Base-by-base conservation (phyloP, 768 basidiomycete genomes). In the Trametes punicea region DNA sequence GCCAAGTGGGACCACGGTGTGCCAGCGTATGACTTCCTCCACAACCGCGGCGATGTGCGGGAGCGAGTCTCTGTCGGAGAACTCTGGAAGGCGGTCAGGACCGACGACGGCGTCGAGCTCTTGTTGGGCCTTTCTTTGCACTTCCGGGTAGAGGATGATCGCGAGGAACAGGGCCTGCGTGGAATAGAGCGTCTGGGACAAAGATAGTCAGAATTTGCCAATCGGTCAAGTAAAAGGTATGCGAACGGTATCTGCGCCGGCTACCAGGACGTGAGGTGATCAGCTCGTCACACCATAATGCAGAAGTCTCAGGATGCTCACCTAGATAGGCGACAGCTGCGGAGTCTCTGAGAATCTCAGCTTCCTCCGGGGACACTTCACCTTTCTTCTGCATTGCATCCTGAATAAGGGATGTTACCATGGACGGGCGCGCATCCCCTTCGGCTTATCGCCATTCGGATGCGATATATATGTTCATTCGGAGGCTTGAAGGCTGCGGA, bases 101-200 rank as follows among this genome's bases (percentile, higher is more conserved):
- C 64, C 65, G 10, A 69, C 20, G n/a, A 69, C 64, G 3, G 44
- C 10, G 38, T 70, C 69, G 13, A 70, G 50, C 44, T 70, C 64
- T 16, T 57, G 54, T 11, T 67, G 69, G 1, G 68, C 68, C 13
- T 57, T 67, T 30, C 33, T 27, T 26, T 66, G 66, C 11, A 61
- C 60, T 4, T 60, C 59, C 7, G 66, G 69, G 38, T 65, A 62
- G 11, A 58, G 55, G 8, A 60, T 62, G 62, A 69, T 66, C 21
- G 64, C 69, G 13, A 69, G 55, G 21, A 70, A 53, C 36, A 70
- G 64, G 5, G 65, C 63, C 36, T 57, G 57, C 3, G 66, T 49
- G 2, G 64, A 45, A 21, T 63, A 64, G 4, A 57, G 54, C 5
- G 62, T 61, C 64, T 65, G 33, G n/a, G 25, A 39, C 30, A 11